phyloP scores from a whole-genome alignment of 2,329 filamentous ascomycete species.

The Aspergillus quadricinctus region DNA sequence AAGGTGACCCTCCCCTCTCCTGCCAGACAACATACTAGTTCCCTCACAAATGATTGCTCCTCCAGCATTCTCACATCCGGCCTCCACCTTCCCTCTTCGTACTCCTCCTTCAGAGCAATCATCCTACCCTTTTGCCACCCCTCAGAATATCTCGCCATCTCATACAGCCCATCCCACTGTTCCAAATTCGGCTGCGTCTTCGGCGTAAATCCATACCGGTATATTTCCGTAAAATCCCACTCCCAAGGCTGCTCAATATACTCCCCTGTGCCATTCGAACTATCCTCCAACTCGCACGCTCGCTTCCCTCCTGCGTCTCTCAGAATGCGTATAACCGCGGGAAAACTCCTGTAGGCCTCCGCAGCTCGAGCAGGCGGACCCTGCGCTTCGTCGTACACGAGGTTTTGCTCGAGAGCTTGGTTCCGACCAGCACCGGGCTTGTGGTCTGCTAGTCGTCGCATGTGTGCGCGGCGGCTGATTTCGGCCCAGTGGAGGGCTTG shows the following conservation, averaged over 20 bases:
- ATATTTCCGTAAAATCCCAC: slow-evolving; percentile 16
- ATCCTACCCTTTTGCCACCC: not conserved
- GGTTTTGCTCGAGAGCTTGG: slow-evolving; percentile 11
- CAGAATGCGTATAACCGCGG: slow-evolving; percentile 15
- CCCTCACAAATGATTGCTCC: not conserved
- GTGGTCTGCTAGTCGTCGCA: slow-evolving; percentile 15
- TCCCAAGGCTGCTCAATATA: slow-evolving; percentile 12
- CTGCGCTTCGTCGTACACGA: slow-evolving; percentile 14
- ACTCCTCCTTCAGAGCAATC: not conserved
- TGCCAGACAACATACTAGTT: not conserved
- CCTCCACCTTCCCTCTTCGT: not conserved
- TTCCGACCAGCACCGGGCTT: slow-evolving; percentile 9
- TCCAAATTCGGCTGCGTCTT: slow-evolving; percentile 16
- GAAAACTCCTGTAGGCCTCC: slow-evolving; percentile 13
- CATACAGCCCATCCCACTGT: slow-evolving; percentile 16
- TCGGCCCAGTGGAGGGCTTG: slow-evolving; percentile 16
- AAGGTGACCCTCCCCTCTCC: not conserved
- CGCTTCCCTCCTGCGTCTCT: slow-evolving; percentile 15
- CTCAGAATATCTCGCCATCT: not conserved
- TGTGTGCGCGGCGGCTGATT: slow-evolving; percentile 15
- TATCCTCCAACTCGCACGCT: slow-evolving; percentile 13
- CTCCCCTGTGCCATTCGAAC: not conserved
- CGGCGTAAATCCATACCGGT: slow-evolving; percentile 13
- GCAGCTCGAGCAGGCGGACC: slow-evolving; percentile 16
- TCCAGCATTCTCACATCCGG: not conserved